These are phyloP conservation scores for Syncephalastrum sp. DNA, from an alignment of 371 early-diverging fungal species.

Conservation along the genomic window DNA sequence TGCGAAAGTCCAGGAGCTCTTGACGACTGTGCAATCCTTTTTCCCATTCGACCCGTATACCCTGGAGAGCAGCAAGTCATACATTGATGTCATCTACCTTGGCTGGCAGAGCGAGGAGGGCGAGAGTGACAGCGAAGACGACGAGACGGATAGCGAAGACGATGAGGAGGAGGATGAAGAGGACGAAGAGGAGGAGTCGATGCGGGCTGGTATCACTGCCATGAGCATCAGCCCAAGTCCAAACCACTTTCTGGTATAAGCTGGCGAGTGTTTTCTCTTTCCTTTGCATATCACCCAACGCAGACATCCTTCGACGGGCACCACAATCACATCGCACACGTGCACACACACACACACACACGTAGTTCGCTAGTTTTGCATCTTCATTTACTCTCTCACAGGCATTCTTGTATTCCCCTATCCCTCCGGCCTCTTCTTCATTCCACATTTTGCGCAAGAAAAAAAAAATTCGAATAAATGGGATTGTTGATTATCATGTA, in stretches of 20 bases:
- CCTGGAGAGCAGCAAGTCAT: constrained; percentile 63
- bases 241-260: constrained; percentile 23
- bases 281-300: too few species aligned
- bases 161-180: constrained; percentile 42
- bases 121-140: constrained; percentile 52
- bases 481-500: too few species aligned
- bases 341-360: too few species aligned
- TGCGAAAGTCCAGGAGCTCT: constrained; percentile 18
- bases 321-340: too few species aligned
- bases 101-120: constrained; percentile 67
- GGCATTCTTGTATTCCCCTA: too few species aligned
- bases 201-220: constrained; percentile 53
- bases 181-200: constrained; percentile 29
- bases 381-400: too few species aligned
- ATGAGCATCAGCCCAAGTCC: constrained; percentile 65
- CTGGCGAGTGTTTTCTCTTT: too few species aligned
- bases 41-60: constrained; percentile 95
- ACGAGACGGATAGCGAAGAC: constrained; percentile 37
- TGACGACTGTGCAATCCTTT: constrained; percentile 70
- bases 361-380: too few species aligned
- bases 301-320: too few species aligned
- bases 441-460: too few species aligned
- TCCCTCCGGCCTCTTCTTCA: too few species aligned
- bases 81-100: constrained; percentile 63
- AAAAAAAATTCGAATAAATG: too few species aligned